A percentile compares a stretch with the other conserved stretches of the same genome.
Evolutionary conservation across 768 basidiomycete genomes (phyloP).

Genomic region (Lyophyllum shimeji): DNA sequence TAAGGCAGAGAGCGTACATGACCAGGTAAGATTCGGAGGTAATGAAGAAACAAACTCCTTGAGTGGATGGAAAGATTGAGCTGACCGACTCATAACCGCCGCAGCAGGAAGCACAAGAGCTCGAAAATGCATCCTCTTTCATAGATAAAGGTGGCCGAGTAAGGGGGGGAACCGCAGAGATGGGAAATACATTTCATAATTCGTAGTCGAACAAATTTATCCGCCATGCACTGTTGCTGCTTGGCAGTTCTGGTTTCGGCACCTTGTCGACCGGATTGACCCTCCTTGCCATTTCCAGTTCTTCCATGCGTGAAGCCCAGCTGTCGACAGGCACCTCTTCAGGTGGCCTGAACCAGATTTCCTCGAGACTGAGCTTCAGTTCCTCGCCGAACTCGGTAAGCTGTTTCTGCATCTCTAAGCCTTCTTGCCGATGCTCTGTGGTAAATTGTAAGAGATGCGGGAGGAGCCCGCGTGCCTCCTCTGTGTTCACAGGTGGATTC

Average conservation of each 20-base stretch:
- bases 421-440: constrained; percentile 66
- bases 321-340: constrained; percentile 36
- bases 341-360: constrained; percentile 58
- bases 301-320: constrained; percentile 56
- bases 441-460: constrained; percentile 78
- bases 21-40: too few relatives aligned
- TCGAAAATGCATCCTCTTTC: too few relatives aligned
- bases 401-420: constrained; percentile 59
- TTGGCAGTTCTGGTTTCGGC: constrained; percentile 45
- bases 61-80: too few relatives aligned
- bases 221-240: constrained; percentile 36
- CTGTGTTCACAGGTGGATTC: constrained; percentile 35
- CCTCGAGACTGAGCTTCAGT: constrained; percentile 54
- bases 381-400: constrained; percentile 57
- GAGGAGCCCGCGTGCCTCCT: constrained; percentile 63
- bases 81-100: too few relatives aligned
- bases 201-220: constrained; percentile 39
- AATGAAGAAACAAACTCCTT: too few relatives aligned
- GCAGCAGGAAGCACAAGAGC: too few relatives aligned
- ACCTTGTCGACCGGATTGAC: constrained; percentile 54
- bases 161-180: too few relatives aligned
- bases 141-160: too few relatives aligned
- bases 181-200: background rate
- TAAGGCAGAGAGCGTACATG: too few relatives aligned
- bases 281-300: constrained; percentile 44